Evolutionary conservation across 2,329 filamentous ascomycete genomes (phyloP).

Genomic region (Clarireedia homoeocarpa): DNA sequence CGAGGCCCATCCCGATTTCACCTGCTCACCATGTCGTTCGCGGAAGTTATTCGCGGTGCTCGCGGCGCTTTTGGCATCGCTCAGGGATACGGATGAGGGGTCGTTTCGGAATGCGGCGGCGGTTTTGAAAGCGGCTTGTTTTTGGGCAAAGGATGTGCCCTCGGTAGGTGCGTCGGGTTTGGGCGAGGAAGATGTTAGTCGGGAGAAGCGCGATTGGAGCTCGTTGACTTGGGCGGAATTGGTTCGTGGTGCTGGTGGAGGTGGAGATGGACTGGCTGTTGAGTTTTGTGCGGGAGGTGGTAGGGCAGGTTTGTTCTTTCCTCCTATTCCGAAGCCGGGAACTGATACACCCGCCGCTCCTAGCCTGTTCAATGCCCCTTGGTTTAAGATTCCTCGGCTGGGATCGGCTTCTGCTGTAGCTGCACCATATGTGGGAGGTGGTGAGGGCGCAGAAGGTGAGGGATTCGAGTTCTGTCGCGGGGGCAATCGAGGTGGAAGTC

Average conservation of each 20-base stretch:
- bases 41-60: constrained; percentile 50
- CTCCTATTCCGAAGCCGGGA: constrained; percentile 55
- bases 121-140: constrained; percentile 45
- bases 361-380: constrained; percentile 46
- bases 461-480: constrained; percentile 34
- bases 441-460: constrained; percentile 32
- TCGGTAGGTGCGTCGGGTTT: constrained; percentile 27
- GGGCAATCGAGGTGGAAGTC: constrained; percentile 53
- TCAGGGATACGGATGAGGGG: constrained; percentile 42
- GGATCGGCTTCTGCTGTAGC: constrained; percentile 22
- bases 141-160: constrained; percentile 46
- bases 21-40: constrained; percentile 51
- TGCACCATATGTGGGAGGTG: constrained; percentile 32
- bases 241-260: constrained; percentile 10
- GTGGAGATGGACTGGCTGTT: constrained; percentile 13
- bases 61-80: constrained; percentile 42
- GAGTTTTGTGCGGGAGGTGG: constrained; percentile 13
- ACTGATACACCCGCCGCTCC: constrained; percentile 57
- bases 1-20: constrained; percentile 42
- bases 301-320: constrained; percentile 29
- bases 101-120: constrained; percentile 42
- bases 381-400: constrained; percentile 29
- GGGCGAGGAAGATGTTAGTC: constrained; percentile 24
- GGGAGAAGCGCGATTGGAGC: constrained; percentile 30
- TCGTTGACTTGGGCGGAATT: constrained; percentile 26